Base-by-base conservation (phyloP, 2,329 filamentous ascomycete genomes). In the Leptosphaerulina australis region DNA sequence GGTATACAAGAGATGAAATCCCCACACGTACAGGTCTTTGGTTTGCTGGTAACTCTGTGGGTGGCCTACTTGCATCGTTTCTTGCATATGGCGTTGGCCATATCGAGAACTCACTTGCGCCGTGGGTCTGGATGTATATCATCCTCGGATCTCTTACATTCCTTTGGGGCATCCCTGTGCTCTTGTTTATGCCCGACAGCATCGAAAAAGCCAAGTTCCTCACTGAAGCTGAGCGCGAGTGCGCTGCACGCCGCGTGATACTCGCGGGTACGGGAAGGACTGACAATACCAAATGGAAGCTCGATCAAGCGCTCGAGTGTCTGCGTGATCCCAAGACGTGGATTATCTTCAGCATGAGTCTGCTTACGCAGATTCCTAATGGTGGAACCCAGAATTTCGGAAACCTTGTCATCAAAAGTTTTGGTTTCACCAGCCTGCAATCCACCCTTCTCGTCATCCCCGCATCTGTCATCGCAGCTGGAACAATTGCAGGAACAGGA, bases 241-340 rank as follows among this genome's bases (percentile, higher is more conserved):
- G 50, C 9, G 64, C 64, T 12, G 49, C 56, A 6, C 62, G 68
- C 30, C 64, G 66, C 18, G 63, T 71, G 18, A 47, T 60, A 6
- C 48, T 62, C 8, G 49, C 56, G 1, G 62, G 62, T 3, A 64
- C 62, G 1, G 62, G 62, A 11, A 43, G 44, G 5, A 64, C 61
- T 3, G 58, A 52, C 9, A 45, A 63, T n/a, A 53, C 56, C 1
- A 30, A 9, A 1, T 64, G 50, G 44, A 61, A 57, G 29, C 30
- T 41, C 11, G 11, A 14, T 3, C 45, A 49, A 14, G 45, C 33
- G 4, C 14, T 50, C 10, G 47, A 50, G 14, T 44, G 39, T 7
- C 29, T 50, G 2, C 34, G 34, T 12, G 47, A 50, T 28, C 47
- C 39, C 10, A 50, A 50, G 22, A 34, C 39, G 5, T 44, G 39